Evolutionary conservation across 2,329 filamentous ascomycete genomes (phyloP), one percentile per base, ranked within the genome.

Genomic region (Scleromitrula shiraiana): DNA sequence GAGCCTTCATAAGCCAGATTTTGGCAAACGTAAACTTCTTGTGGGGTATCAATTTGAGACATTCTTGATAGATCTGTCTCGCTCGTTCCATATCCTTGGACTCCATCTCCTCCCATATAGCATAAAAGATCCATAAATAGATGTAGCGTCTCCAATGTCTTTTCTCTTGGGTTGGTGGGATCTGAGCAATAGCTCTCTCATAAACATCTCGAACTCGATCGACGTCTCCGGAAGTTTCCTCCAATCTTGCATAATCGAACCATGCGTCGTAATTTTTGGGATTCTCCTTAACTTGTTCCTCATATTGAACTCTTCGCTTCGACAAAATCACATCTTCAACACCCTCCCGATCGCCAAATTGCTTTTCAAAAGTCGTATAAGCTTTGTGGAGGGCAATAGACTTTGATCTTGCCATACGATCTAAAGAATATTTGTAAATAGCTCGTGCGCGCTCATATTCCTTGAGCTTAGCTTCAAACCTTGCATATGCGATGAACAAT

Each of bases 1-100:
- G 86, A 1, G 91, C 89, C 60, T 91, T 94, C 68, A 94, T 75
- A 37, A 97, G 73, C 93, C 93, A 98, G 41, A 97, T 73, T 67
- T 98, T 98, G 64, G 89, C 88, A 65, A 97, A 98, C 0, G 93
- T 97, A 68, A 97, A 98, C 62, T 88, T 88, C 65, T 94, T 94
- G 71, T 98, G 93, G 0, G 93, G 93, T 57, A 98, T 83, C 38
- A 97, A 70, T 52, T 84, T 83, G 39, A 97, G 69, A 59, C 88
- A 95, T 56, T 93, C 87, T 57, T 83, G 81, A 70, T 97, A 98
- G 53, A 98, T 88, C 64, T 96, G 88, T 15, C 85, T 78, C 17
- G 91, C 87, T 37, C 93, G 79, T 22, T 85, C 79, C 20, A 79
- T 62, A 60, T 97, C 88, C 57, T 84, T 83, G 29, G 83, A 84